Percentiles rank a stretch among this genome's conserved stretches.
phyloP scores from a whole-genome alignment of 2,329 filamentous ascomycete species.

The Fusarium oligoseptatum region DNA sequence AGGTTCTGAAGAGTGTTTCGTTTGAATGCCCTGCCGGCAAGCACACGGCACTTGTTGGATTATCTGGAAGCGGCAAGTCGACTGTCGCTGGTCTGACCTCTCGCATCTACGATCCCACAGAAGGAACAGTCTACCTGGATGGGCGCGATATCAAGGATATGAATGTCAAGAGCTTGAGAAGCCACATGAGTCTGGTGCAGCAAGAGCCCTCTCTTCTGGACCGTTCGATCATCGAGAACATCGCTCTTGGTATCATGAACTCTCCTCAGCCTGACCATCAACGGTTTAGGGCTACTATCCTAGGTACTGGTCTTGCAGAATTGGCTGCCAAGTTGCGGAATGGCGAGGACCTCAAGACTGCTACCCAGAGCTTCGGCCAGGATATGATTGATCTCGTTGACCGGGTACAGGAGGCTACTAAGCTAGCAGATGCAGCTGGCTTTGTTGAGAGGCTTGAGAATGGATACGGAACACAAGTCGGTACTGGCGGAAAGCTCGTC shows the following conservation, averaged over 20 bases:
- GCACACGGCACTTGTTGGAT: conserved; percentile 69
- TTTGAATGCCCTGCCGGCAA: conserved; percentile 63
- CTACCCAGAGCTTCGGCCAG: conserved; percentile 58
- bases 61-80: conserved; percentile 70
- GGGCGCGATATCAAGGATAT: conserved; percentile 61
- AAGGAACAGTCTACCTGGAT: conserved; percentile 62
- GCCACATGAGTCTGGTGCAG: conserved; percentile 60
- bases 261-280: conserved; percentile 56
- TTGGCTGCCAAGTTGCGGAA: conserved; percentile 65
- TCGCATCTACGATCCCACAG: conserved; percentile 69
- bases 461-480: conserved; percentile 67
- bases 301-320: conserved; percentile 62
- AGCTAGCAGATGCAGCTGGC: conserved; percentile 68
- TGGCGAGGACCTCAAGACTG: conserved; percentile 61
- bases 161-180: conserved; percentile 60
- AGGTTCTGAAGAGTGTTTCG: conserved; percentile 59
- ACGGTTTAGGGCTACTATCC: conserved; percentile 59
- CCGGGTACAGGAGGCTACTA: conserved; percentile 64
- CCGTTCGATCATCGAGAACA: conserved; percentile 64
- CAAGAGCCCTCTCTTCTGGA: conserved; percentile 61
- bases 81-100: conserved; percentile 68
- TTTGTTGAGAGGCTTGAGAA: conserved; percentile 69
- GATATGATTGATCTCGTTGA: conserved; percentile 64
- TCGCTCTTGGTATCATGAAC: conserved; percentile 63
- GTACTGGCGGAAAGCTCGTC: conserved; percentile 66